Conservation (phyloP, 2,329 filamentous ascomycete genomes). For the Colletotrichum eleusines region DNA sequence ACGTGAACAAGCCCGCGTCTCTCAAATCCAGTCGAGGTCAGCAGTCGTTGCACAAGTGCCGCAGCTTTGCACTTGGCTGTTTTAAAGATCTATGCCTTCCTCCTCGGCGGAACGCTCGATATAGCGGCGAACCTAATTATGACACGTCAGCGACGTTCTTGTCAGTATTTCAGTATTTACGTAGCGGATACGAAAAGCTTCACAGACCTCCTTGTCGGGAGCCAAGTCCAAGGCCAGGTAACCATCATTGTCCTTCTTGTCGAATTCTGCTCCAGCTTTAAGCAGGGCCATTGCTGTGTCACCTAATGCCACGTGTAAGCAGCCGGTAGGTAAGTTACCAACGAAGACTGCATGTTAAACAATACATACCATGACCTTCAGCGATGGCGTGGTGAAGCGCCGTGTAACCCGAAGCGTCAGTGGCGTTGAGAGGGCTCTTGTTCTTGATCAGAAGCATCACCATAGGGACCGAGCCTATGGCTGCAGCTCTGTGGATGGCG, state of each 20-base stretch:
- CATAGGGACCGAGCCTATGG: slow-evolving; percentile 90
- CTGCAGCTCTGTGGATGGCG: slow-evolving; percentile 90
- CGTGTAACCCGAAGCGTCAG: slow-evolving; percentile 86
- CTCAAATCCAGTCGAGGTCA: not conserved
- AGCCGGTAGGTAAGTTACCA: not conserved
- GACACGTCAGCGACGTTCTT: not conserved
- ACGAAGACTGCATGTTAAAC: not conserved
- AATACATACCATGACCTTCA: slow-evolving; percentile 73
- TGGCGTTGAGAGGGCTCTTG: slow-evolving; percentile 84
- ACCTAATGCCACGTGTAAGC: slow-evolving; percentile 56
- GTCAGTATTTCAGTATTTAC: no score
- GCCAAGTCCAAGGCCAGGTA: slow-evolving; percentile 82
- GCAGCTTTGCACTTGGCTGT: not conserved
- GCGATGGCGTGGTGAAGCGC: slow-evolving; percentile 89
- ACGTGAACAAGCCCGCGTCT: not conserved
- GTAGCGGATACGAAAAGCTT: not conserved
- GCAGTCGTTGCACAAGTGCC: not conserved
- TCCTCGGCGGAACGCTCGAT: slow-evolving; percentile 83
- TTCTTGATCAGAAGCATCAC: slow-evolving; percentile 82
- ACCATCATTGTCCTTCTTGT: slow-evolving; percentile 80
- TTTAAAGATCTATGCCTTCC: slow-evolving; percentile 78
- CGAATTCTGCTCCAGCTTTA: slow-evolving; percentile 85
- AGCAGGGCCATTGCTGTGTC: slow-evolving; percentile 87
- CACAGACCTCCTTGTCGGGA: slow-evolving; percentile 83
- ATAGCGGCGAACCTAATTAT: slow-evolving; percentile 75